Evolutionary conservation across 2,329 filamentous ascomycete species (phyloP), one percentile per base, ranked within the genome.

Genomic region (Chaetomium olivaceum): DNA sequence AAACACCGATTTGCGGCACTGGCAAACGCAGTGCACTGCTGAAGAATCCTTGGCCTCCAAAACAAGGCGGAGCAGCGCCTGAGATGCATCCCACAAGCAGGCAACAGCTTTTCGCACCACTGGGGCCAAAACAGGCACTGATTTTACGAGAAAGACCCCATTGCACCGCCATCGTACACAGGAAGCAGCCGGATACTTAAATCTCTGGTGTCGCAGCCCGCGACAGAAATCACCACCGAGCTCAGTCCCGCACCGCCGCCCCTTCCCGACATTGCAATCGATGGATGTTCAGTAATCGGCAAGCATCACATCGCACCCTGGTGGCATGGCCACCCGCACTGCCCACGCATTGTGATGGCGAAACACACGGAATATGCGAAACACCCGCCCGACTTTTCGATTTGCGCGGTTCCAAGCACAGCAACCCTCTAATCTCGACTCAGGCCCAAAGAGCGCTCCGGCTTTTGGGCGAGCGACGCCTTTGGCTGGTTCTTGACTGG

Each of bases 31-130:
- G 55, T 23, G 31, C 31, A 9, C 21, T 55, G 50, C 33, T 21
- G 43, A 46, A 56, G 52, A 51, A 61, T 61, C 43, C 58, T 58
- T 33, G 50, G 58, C 54, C 33, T n/a, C 39, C 21, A 33, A 21
- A 55, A 59, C 19, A 56, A 19, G 66, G 66, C 66, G 59, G 59
- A 65, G 66, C 66, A 63, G 3, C 55, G 33, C 27, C 39, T 27
- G 27, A 29, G 29, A 51, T 46, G 65, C 62, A 59, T 62, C 58
- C 62, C 16, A 16, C 62, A 31, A 62, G 50, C 62, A 67, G 66
- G 66, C 66, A 67, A 52, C 66, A 65, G 56, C 55, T 8, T 61
- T 63, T 63, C 23, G 39, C 39, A 29, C 48, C 31, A 12, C 11
- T 29, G 54, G 46, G 39, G 54, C 63, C 39, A 43, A 29, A 61